These are phyloP conservation scores for Saccharomycopsis sp. DNA, from an alignment of 805 yeast genomes.

Conservation along the genomic window DNA sequence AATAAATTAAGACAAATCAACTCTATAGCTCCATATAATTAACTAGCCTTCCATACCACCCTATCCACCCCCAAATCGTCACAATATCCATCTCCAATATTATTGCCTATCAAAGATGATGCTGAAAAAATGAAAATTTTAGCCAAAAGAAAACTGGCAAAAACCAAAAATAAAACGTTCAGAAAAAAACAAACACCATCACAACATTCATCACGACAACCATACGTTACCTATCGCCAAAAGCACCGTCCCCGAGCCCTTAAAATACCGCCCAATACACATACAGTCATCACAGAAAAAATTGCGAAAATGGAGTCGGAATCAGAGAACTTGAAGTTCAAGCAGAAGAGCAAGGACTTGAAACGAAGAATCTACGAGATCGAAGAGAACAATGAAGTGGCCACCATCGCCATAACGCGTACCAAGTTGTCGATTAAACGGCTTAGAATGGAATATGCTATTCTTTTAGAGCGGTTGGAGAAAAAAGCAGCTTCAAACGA, in stretches of 20 bases:
- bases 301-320: slow-evolving; percentile 3
- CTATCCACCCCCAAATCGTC: no score
- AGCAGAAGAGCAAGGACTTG: slow-evolving; percentile 65
- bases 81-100: neutral
- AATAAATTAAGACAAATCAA: no score
- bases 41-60: neutral
- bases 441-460: slow-evolving; percentile 73
- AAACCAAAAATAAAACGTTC: neutral
- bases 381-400: slow-evolving; percentile 70
- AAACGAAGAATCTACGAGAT: slow-evolving; percentile 62
- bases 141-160: neutral
- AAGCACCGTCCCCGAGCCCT: no score
- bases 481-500: slow-evolving; percentile 26
- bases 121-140: neutral
- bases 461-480: slow-evolving; percentile 76
- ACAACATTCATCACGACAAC: no score
- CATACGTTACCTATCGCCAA: no score
- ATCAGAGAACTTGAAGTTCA: slow-evolving; percentile 31
- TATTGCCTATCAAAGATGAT: no score
- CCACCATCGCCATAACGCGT: slow-evolving; percentile 70
- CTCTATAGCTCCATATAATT: no score
- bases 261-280: no score
- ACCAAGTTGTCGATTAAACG: slow-evolving; percentile 72
- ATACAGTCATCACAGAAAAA: neutral
- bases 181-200: neutral